Evolutionary conservation across 495 filamentous ascomycete species (phyloP), one percentile per base, ranked within the genome.

Genomic region (Penicillium waksmanii): DNA sequence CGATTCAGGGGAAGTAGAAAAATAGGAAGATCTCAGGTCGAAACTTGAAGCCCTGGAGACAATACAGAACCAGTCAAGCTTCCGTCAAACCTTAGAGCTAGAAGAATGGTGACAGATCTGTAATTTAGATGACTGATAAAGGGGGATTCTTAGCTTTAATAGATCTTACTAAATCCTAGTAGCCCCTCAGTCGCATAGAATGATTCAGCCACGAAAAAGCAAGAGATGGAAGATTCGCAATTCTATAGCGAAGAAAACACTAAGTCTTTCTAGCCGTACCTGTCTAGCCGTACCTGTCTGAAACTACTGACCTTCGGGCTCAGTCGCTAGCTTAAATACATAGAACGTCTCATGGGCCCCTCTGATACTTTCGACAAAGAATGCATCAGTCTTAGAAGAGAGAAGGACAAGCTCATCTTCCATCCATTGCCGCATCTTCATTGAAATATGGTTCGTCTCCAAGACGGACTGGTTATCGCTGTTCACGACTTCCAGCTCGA

Each of bases 391-490:
- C 12, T 27, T 38, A 17, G 55, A 50, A 11, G 44, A 13, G 17
- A 57, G 19, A 11, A 9, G 3, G 7, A 57, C 33, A 4, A 57
- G 11, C 34, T 57, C 55, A 27, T 57, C 55, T n/a, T 49, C 21
- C 11, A 25, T 31, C 55, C 55, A 57, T 33, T 57, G 55, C 31
- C 55, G 31, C 55, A 57, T 57, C 36, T 50, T 57, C 55, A 57
- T 57, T 31, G 55, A 57, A 50, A 57, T 50, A 6, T 57, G 12
- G 31, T 57, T 57, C n/a, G n/a, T 57, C 13, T 57, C 55, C 25
- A 57, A 4, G 21, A 57, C 21, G 10, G 15, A 19, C 15, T 57
- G 44, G 50, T 50, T 33, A 3, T 49, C 44, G 33, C 11, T 50
- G 9, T 50, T 51, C 44, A 57, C 55, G 10, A 31, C 55, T 31